Percentiles rank a stretch among this genome's conserved stretches.
Evolutionary conservation across 164 flowering plant genomes (phyloP).

Genomic region (Macadamia integrifolia): DNA sequence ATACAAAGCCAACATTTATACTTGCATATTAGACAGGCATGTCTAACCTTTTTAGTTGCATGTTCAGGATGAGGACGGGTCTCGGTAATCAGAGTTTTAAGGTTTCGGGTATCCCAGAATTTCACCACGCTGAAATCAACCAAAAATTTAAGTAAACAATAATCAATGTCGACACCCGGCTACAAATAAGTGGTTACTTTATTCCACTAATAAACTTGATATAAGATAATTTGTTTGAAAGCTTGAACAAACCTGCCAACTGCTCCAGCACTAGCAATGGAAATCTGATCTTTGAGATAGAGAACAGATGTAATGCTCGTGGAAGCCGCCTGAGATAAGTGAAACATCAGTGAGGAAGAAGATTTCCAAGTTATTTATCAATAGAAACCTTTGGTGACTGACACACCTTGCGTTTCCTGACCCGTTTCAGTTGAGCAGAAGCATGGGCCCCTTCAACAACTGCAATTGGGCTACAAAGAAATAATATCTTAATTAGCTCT

Average conservation of each 20-base stretch:
- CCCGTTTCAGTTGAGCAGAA: constrained; percentile 35
- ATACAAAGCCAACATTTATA: too few relatives aligned
- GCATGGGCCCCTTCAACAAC: constrained; percentile 59
- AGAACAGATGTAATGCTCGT: constrained; percentile 94
- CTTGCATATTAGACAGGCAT: neutral
- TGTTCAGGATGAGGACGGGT: constrained; percentile 37
- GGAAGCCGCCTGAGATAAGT: constrained; percentile 57
- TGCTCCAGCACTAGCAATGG: constrained; percentile 93
- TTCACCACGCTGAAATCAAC: constrained; percentile 58
- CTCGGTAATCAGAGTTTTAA: constrained; percentile 46
- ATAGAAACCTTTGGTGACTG: neutral
- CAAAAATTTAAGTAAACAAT: neutral
- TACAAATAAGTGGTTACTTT: neutral
- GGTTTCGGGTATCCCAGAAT: constrained; percentile 85
- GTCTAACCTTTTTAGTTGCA: constrained; percentile 41
- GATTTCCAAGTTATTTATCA: neutral
- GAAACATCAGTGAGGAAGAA: constrained; percentile 2
- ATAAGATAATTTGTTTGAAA: neutral
- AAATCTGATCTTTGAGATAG: constrained; percentile 76
- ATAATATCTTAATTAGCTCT: neutral
- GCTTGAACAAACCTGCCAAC: constrained; percentile 57
- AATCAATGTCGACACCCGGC: neutral
- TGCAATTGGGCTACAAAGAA: constrained; percentile 48
- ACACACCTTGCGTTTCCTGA: constrained; percentile 62
- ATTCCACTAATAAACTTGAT: neutral